phyloP scores from a whole-genome alignment of 169 alveolate species.

The Plasmodium inui region DNA sequence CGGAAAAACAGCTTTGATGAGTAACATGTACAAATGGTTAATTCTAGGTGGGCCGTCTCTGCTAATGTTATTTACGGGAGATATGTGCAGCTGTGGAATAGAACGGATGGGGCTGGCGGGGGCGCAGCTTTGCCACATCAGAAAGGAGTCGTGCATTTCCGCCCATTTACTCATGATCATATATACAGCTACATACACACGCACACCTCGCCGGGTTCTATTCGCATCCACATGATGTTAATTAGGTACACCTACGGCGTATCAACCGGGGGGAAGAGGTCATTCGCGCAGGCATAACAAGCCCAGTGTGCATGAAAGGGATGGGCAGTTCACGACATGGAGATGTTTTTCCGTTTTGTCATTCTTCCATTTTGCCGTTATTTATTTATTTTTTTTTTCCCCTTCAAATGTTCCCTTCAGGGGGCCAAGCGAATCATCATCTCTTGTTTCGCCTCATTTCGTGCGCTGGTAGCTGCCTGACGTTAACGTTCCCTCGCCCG shows the following conservation, averaged over 20 bases:
- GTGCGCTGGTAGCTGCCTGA: constrained; percentile 70
- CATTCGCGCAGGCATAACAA: neutral
- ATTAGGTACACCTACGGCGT: neutral
- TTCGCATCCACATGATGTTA: neutral
- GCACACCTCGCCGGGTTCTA: neutral
- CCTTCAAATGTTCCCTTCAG: neutral
- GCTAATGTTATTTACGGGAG: neutral
- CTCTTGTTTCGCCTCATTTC: constrained; percentile 50
- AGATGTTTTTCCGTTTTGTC: neutral
- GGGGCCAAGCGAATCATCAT: neutral
- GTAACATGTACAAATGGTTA: neutral
- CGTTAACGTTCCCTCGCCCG: constrained; percentile 75
- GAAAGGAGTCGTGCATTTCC: neutral
- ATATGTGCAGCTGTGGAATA: neutral
- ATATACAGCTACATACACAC: too few species aligned
- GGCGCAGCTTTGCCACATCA: neutral
- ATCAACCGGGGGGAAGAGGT: neutral
- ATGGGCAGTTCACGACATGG: neutral
- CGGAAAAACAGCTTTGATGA: neutral
- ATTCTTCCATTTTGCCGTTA: neutral
- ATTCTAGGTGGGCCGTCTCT: neutral
- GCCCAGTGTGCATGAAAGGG: neutral
- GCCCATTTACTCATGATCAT: neutral
- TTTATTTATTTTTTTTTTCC: neutral
- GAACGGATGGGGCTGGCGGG: neutral